These are phyloP conservation scores for Hypomontagnella monticulosa DNA, from an alignment of 495 filamentous ascomycete species.

Conservation along the genomic window DNA sequence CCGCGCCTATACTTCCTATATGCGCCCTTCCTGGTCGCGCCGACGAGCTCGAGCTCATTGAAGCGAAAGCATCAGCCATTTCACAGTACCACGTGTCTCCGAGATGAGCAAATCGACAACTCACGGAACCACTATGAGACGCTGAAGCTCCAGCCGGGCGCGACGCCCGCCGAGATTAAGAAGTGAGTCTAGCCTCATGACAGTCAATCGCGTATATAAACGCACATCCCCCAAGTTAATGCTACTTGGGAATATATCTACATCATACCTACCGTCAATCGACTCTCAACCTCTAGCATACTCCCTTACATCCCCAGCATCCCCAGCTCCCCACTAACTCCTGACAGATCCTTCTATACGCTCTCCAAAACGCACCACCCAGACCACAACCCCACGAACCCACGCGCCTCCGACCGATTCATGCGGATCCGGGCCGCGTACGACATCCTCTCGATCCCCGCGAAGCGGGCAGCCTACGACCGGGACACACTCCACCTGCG, in stretches of 20 bases:
- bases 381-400: conserved; percentile 84
- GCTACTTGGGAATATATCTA: no score
- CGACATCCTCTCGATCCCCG: conserved; percentile 72
- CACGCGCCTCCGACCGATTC: conserved; percentile 78
- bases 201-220: no score
- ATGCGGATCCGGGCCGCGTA: conserved; percentile 89
- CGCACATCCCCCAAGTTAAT: no score
- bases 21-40: conserved; percentile 6
- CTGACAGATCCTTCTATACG: conserved; percentile 81
- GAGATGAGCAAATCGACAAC: conserved; percentile 44
- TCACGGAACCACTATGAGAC: conserved; percentile 78
- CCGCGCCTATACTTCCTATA: conserved; percentile 29
- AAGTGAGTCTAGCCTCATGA: conserved; percentile 64
- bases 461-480: conserved; percentile 83
- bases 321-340: conserved; percentile 28
- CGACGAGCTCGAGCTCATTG: neutral
- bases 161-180: conserved; percentile 82
- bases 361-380: conserved; percentile 95
- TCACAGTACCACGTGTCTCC: conserved; percentile 24
- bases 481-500: conserved; percentile 63
- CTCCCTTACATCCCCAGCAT: conserved; percentile 2
- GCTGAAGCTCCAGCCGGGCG: conserved; percentile 74
- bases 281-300: neutral
- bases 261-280: no score
- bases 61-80: neutral